phyloP scores from a whole-genome alignment of 1,139 yeast species.

The Suhomyces coccinellae region DNA sequence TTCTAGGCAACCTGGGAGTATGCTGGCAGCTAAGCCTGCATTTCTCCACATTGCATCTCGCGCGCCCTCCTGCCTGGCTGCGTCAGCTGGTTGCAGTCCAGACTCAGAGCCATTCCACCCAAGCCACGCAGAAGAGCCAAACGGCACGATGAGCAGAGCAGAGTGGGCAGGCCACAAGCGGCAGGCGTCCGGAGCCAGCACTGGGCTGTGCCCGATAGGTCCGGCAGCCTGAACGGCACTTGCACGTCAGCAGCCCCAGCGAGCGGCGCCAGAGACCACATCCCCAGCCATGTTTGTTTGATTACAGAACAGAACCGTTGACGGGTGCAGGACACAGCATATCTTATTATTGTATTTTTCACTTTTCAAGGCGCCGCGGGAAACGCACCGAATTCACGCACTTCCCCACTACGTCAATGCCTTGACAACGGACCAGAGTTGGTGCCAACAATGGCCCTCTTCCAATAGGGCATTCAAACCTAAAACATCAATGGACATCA shows the following conservation, averaged over 20 bases:
- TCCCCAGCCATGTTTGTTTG: too few species aligned
- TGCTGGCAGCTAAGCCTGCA: background rate
- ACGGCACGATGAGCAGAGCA: too few species aligned
- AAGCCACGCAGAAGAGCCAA: too few species aligned
- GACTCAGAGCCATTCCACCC: background rate
- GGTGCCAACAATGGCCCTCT: background rate
- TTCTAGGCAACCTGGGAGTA: background rate
- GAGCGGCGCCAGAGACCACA: too few species aligned
- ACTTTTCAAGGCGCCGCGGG: background rate
- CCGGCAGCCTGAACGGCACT: too few species aligned
- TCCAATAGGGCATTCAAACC: background rate
- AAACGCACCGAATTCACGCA: background rate
- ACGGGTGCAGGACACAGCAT: too few species aligned
- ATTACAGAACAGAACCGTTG: too few species aligned
- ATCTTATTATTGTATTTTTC: background rate
- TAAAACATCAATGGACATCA: slow-evolving; percentile 1
- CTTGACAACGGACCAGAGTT: background rate
- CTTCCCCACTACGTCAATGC: background rate
- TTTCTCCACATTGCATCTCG: background rate
- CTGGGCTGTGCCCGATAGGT: too few species aligned
- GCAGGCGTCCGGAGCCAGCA: too few species aligned
- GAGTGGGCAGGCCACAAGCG: too few species aligned
- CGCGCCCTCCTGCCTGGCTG: too few species aligned
- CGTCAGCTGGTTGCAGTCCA: background rate
- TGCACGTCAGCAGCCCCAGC: too few species aligned